These are phyloP conservation scores for Magnaporthiopsis incrustans DNA, from an alignment of 2,329 filamentous ascomycete genomes.

Conservation along the genomic window DNA sequence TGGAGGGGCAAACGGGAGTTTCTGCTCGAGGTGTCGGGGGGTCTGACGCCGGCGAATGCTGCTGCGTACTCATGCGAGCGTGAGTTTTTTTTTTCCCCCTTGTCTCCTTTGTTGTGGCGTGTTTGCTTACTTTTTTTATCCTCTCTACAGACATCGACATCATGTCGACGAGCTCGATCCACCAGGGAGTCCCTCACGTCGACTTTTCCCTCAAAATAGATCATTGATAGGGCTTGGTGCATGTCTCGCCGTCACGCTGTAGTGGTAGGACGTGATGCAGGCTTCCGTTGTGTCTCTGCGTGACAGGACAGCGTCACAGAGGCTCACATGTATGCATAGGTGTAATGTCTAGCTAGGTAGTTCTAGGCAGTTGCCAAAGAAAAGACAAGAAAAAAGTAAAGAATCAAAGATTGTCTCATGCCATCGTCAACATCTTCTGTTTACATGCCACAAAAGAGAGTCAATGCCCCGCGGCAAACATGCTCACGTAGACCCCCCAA, in stretches of 20 bases:
- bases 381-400: no score
- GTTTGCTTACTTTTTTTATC: background rate
- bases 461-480: constrained; percentile 35
- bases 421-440: background rate
- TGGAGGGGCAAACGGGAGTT: constrained; percentile 71
- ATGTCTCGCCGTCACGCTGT: background rate
- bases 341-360: background rate
- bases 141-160: constrained; percentile 72
- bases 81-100: constrained; percentile 28
- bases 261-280: background rate
- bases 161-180: constrained; percentile 91
- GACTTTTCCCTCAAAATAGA: constrained; percentile 94
- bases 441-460: background rate
- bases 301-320: background rate
- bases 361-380: background rate
- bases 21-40: constrained; percentile 86
- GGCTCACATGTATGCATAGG: background rate
- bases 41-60: constrained; percentile 78
- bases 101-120: constrained; percentile 11
- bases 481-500: constrained; percentile 65
- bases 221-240: constrained; percentile 8
- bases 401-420: no score
- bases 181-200: constrained; percentile 88
- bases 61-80: constrained; percentile 68
- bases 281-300: background rate